Conservation (phyloP, 345 rosid genomes). For the Alliaria petiolata region DNA sequence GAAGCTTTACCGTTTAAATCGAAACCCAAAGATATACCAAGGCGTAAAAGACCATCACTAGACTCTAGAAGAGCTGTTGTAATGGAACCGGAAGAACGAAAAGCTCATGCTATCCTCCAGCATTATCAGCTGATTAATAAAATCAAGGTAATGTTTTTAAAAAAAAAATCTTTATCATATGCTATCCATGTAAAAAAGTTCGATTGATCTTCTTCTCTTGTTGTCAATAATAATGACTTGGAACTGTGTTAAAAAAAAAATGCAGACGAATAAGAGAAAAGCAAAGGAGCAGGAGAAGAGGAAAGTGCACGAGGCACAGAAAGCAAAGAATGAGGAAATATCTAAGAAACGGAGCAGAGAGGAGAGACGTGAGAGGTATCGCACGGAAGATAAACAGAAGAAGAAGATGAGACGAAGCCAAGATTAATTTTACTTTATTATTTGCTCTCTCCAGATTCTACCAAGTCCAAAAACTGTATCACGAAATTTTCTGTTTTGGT, state of each 20-base stretch:
- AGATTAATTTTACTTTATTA: neutral
- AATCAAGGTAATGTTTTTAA: conserved; percentile 47
- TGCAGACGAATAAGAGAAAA: conserved; percentile 66
- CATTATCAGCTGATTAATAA: conserved; percentile 52
- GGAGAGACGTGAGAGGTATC: conserved; percentile 68
- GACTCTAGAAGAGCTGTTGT: conserved; percentile 74
- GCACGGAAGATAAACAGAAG: conserved; percentile 58
- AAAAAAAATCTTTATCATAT: neutral
- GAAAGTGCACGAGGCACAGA: conserved; percentile 47
- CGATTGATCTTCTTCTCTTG: neutral
- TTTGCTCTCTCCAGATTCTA: neutral
- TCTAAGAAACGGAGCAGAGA: conserved; percentile 73
- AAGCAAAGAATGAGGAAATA: conserved; percentile 63
- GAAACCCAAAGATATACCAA: conserved; percentile 71
- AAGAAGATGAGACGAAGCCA: conserved; percentile 40
- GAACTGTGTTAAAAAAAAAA: neutral
- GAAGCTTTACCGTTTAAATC: conserved; percentile 68
- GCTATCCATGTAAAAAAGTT: neutral
- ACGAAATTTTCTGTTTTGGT: conserved; percentile 9
- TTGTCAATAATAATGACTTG: neutral
- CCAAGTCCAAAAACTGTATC: neutral
- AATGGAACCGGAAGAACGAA: conserved; percentile 62
- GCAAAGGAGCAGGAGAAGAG: conserved; percentile 57
- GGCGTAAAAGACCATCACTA: conserved; percentile 43
- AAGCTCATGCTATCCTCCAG: conserved; percentile 52